Percentiles rank a stretch among this genome's conserved stretches.
These are phyloP conservation scores for Lecanicillium sp. DNA, from an alignment of 2,329 filamentous ascomycete genomes.

Conservation along the genomic window DNA sequence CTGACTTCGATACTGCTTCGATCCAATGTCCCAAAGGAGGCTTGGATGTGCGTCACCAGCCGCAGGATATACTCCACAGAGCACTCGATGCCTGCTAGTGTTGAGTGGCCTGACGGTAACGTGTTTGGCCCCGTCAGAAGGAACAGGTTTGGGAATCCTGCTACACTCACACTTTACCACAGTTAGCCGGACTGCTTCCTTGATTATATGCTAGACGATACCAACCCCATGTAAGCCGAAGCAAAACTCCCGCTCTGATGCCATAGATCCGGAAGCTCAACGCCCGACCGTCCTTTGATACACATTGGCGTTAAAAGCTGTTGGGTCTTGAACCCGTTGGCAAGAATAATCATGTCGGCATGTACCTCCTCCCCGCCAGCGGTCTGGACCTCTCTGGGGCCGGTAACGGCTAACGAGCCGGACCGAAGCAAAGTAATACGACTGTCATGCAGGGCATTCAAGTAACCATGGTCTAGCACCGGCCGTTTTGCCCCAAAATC, in stretches of 20 bases:
- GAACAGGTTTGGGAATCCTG: slow-evolving; percentile 1
- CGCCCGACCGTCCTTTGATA: neutral
- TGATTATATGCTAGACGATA: neutral
- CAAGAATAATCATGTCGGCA: neutral
- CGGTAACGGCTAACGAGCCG: too few relatives aligned
- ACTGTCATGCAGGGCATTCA: neutral
- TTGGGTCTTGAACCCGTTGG: neutral
- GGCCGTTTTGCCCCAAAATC: neutral
- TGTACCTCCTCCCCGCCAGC: too few relatives aligned
- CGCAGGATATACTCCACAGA: neutral
- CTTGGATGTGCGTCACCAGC: neutral
- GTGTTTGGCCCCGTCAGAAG: slow-evolving; percentile 1
- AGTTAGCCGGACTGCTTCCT: too few relatives aligned
- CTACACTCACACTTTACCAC: neutral
- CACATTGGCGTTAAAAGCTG: neutral
- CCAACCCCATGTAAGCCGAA: neutral
- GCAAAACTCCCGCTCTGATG: neutral
- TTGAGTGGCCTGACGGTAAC: slow-evolving; percentile 1
- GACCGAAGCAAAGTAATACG: too few relatives aligned
- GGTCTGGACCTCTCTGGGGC: too few relatives aligned
- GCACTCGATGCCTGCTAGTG: neutral
- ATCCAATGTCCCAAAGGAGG: neutral
- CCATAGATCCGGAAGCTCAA: neutral
- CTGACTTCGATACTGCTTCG: neutral
- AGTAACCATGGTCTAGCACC: neutral